Base-by-base conservation (phyloP, 129 eudicot species). In the Ambrosia trifida region DNA sequence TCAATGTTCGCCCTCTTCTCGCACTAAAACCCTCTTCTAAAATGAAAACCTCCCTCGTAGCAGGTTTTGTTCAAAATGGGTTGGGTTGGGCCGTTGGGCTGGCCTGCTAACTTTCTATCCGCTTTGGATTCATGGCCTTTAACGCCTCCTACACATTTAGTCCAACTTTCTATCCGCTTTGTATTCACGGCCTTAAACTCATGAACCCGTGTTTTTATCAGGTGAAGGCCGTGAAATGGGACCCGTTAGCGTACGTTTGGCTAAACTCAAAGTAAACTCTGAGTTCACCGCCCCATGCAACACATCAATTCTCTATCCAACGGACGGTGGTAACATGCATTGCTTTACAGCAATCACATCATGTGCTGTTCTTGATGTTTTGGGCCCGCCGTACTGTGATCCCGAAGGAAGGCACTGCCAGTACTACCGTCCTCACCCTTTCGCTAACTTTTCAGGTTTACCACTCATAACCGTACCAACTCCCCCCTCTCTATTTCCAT, bases 261-360 rank as follows among this genome's bases (percentile, higher is more conserved):
- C 96, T 0, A 84, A 88, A 58, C 64, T 86, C 2, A 88, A 85
- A 80, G 87, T 86, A 12, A 70, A 91, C 72, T 45, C 87, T 0
- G 80, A 86, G 58, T 81, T 88, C 59, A 85, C 81, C 0, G 90
- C 94, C 0, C 97, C 97, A 35, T 86, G 96, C 80, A 41, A 72
- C 51, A 81, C 97, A 2, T 70, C 80, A 6, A 79, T 92, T 64
- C 91, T 92, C 7, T 92, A 89, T 63, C 98, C 98, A 43, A 77
- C 86, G 30, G 87, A 87, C 10, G 98, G 98, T 16, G 98, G 98
- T 11, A 92, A 92, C 68, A 78, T 92, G 95, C 98, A 92, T 70
- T 79, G 91, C 67, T 89, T 92, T 70, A 89, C 91, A 5, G 98
- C 96, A 38, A 24, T 72, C 52, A 89, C 96, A 0, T 66, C 96